Evolutionary conservation across 805 yeast genomes (phyloP).

Genomic region (Starmerella etchellsii): DNA sequence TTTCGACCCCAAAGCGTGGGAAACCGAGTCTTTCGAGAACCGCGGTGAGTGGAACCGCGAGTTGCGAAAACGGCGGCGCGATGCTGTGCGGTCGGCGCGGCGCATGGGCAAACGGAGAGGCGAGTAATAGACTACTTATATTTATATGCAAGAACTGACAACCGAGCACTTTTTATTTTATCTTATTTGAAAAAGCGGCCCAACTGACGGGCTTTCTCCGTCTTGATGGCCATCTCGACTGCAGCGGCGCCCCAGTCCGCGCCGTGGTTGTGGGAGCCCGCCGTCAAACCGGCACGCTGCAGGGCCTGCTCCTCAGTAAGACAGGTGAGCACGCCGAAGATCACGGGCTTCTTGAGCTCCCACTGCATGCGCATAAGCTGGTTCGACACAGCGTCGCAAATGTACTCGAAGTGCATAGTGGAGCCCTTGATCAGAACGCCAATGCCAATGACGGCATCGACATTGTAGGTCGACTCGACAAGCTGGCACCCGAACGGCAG

Average conservation of each 20-base stretch:
- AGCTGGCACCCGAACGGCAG: conserved; percentile 67
- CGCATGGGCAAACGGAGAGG: conserved; percentile 14
- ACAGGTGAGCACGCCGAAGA: conserved; percentile 89
- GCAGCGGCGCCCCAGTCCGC: conserved; percentile 99
- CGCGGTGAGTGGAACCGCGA: conserved; percentile 71
- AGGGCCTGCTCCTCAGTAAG: conserved; percentile 89
- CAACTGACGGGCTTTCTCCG: not conserved
- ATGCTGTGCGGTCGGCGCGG: conserved; percentile 28
- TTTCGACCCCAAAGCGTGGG: conserved; percentile 41
- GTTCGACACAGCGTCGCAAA: conserved; percentile 77
- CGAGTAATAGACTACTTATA: too few relatives aligned
- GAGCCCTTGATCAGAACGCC: conserved; percentile 93
- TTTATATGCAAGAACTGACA: too few relatives aligned
- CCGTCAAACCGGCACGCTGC: conserved; percentile 72
- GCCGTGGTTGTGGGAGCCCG: conserved; percentile 86
- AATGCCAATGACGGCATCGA: conserved; percentile 84
- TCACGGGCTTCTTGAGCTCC: conserved; percentile 59
- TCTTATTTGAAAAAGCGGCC: not conserved
- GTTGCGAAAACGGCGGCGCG: conserved; percentile 63
- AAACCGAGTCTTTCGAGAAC: conserved; percentile 65
- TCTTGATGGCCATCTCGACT: conserved; percentile 66
- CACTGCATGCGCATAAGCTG: conserved; percentile 76
- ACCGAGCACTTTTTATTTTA: too few relatives aligned
- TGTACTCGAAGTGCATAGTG: conserved; percentile 97
- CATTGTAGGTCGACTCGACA: conserved; percentile 21